phyloP scores from a whole-genome alignment of 306 rosid genomes.

The Begonia fuchsioides region DNA sequence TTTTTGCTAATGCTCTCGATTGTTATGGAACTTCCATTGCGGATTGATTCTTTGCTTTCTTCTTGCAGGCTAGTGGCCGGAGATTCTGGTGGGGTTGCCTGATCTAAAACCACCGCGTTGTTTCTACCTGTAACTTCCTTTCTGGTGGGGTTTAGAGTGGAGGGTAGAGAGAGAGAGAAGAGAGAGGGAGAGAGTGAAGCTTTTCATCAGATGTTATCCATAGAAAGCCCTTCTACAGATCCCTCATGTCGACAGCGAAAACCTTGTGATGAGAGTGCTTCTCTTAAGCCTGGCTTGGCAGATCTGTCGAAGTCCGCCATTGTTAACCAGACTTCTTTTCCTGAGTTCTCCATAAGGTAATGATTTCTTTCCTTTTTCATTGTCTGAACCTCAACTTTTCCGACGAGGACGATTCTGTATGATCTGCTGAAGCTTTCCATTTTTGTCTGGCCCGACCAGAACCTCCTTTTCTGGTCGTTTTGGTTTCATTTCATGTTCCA shows the following conservation, averaged over 20 bases:
- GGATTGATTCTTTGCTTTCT: slow-evolving; percentile 10
- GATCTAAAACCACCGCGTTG: slow-evolving; percentile 7
- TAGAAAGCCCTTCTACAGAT: slow-evolving; percentile 45
- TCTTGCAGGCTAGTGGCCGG: slow-evolving; percentile 23
- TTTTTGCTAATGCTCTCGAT: slow-evolving; percentile 9
- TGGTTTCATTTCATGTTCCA: too few relatives aligned
- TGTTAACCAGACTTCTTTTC: slow-evolving; percentile 14
- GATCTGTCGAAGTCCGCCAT: slow-evolving; percentile 25
- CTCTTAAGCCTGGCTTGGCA: slow-evolving; percentile 14
- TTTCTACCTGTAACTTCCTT: slow-evolving; percentile 7
- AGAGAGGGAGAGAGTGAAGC: slow-evolving; percentile 19
- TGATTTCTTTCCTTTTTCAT: neutral
- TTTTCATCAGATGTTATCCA: slow-evolving; percentile 62
- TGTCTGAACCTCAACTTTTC: neutral
- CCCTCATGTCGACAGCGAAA: slow-evolving; percentile 25
- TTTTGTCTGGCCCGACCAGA: neutral
- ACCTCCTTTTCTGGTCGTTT: too few relatives aligned
- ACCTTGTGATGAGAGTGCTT: slow-evolving; percentile 16
- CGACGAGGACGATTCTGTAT: too few relatives aligned
- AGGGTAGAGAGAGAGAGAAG: slow-evolving; percentile 9
- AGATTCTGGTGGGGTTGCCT: slow-evolving; percentile 17
- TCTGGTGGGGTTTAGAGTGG: neutral
- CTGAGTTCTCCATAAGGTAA: slow-evolving; percentile 47
- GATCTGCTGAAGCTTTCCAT: neutral
- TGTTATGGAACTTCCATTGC: slow-evolving; percentile 8